Evolutionary conservation across 176 grass and related monocot species (phyloP).

Genomic region (Oryza officinalis): DNA sequence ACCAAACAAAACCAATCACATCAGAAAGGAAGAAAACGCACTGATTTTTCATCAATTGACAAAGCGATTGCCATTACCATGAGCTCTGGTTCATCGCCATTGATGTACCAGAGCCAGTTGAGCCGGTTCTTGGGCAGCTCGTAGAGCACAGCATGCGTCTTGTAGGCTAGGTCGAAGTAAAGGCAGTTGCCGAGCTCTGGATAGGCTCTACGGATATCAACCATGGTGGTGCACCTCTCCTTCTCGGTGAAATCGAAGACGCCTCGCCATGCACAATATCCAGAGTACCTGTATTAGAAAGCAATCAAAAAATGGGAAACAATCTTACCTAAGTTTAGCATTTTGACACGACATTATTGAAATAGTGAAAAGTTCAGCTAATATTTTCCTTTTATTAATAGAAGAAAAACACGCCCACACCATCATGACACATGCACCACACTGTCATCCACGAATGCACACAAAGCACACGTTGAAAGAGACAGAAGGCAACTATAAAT

Average conservation of each 20-base stretch:
- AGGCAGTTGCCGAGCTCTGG: slow-evolving; percentile 71
- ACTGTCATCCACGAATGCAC: too few species aligned
- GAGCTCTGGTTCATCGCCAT: slow-evolving; percentile 61
- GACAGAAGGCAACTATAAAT: too few species aligned
- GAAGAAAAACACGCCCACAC: too few species aligned
- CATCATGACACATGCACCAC: too few species aligned
- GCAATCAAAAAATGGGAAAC: neutral
- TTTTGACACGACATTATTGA: too few species aligned
- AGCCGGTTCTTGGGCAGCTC: slow-evolving; percentile 66
- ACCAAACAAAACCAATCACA: neutral
- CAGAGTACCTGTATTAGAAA: slow-evolving; percentile 62
- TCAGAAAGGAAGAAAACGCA: neutral
- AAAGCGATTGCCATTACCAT: slow-evolving; percentile 40
- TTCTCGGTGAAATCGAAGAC: slow-evolving; percentile 80
- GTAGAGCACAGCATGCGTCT: slow-evolving; percentile 81
- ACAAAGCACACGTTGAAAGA: too few species aligned
- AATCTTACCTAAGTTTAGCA: too few species aligned
- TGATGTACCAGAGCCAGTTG: slow-evolving; percentile 96
- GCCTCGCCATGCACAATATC: slow-evolving; percentile 82
- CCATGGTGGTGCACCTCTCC: slow-evolving; percentile 48
- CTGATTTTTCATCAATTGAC: neutral
- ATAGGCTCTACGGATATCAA: slow-evolving; percentile 56
- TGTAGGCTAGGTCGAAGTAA: slow-evolving; percentile 80
- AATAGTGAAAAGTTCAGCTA: too few species aligned
- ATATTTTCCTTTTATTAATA: too few species aligned